Base-by-base conservation (phyloP, 495 filamentous ascomycete species). In the Trichoderma reesei region DNA sequence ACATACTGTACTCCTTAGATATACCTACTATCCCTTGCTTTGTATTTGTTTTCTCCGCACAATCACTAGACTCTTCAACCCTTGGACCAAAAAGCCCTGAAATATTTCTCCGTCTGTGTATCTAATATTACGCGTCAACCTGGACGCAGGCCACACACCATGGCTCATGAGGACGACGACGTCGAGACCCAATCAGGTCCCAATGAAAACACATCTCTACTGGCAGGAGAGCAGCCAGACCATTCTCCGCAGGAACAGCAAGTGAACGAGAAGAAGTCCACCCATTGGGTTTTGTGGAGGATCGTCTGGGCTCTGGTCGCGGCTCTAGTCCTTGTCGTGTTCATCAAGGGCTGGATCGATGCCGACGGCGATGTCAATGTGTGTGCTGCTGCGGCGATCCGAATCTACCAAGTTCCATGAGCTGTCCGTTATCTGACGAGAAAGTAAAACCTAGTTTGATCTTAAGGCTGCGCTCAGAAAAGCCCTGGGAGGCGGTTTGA, bases 321-420 rank as follows among this genome's bases (percentile, higher is more conserved):
- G 14, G 42, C 41, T 1, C 31, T 71, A 1, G 41, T 72, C n/a
- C 42, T 69, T 7, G 67, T 26, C 6, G 46, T 73, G 5, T 73
- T 74, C 33, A 66, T 73, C 54, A 74, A 72, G 54, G 71, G 71
- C 54, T 74, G 72, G 71, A 67, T 73, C 4, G 69, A 73, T 51
- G 70, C 68, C 0, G 71, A 70, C 0, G 60, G 60, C n/a, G 72
- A 74, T 66, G 67, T 73, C 6, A 64, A 73, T 61, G 71, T 73
- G 26, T 26, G 26, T 26, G 26, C 26, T 26, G 26, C 26, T 26
- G 26, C 26, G 26, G 26, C 26, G 1, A 26, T 26, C 26, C 26
- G 26, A 26, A 26, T 26, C 26, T 26, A 26, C 26, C 26, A 26
- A 26, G 26, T 26, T 26, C 26, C 26, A 26, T 26, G 26, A 26